These are phyloP conservation scores for Hylodesmum podocarpum DNA, from an alignment of 306 rosid species.

Conservation along the genomic window DNA sequence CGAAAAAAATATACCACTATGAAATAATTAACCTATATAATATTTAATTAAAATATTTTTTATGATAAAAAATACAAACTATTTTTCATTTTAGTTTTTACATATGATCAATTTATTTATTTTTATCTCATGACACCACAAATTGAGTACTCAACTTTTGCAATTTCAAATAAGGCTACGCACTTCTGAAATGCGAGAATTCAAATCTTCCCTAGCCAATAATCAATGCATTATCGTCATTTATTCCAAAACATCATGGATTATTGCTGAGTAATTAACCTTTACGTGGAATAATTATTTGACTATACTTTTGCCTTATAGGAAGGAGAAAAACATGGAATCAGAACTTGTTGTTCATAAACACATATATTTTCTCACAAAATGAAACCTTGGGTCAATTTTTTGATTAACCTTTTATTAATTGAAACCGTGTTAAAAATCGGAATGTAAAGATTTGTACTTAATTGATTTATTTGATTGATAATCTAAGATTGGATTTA, in stretches of 20 bases:
- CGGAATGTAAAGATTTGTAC: background rate
- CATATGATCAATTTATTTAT: too few species aligned
- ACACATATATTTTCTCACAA: background rate
- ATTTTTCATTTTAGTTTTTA: too few species aligned
- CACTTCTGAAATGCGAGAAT: too few species aligned
- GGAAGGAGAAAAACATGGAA: background rate
- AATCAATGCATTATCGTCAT: too few species aligned
- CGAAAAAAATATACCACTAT: too few species aligned
- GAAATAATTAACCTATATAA: too few species aligned
- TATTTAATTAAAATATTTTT: too few species aligned
- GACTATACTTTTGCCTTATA: background rate
- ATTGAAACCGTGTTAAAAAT: background rate
- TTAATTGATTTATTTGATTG: background rate
- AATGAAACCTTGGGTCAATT: background rate
- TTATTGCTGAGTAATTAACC: background rate
- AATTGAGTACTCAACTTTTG: too few species aligned
- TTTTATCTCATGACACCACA: too few species aligned
- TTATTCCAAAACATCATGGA: background rate
- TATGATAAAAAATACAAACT: too few species aligned
- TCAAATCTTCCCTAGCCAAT: too few species aligned
- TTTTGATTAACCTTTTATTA: background rate
- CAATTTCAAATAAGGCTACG: too few species aligned
- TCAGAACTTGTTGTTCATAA: background rate
- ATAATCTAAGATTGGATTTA: conserved; percentile 27
- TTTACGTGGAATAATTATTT: background rate